Evolutionary conservation across 2,329 filamentous ascomycete genomes (phyloP), one percentile per base, ranked within the genome.

Genomic region (Dryadomyces sulphureus): DNA sequence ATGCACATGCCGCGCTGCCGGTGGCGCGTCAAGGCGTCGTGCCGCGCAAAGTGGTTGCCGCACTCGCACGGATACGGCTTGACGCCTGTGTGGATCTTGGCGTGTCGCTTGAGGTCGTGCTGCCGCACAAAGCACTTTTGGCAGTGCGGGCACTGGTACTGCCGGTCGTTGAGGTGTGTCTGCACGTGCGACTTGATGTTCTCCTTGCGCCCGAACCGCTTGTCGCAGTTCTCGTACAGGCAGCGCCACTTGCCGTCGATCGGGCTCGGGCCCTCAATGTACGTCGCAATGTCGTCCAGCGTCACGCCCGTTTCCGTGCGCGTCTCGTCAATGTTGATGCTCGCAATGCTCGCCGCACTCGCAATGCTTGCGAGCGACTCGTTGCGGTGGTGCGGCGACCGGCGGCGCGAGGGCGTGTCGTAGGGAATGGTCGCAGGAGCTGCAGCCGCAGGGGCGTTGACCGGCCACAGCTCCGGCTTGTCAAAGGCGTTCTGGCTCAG

Each of bases 171-270:
- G 52, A 98, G 80, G 64, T 98, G 92, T 4, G 92, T 98, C 65
- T 98, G 92, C 14, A 98, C 86, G 61, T 98, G 92, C 1, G 89
- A 94, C 61, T 94, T 94, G 69, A 96, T 95, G 65, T 98, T 96
- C 63, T 98, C 92, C 62, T 95, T 94, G 55, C 92, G 79, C n/a
- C 89, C 90, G 59, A 98, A 96, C 45, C 80, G 77, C 63, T 94
- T 94, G 54, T 80, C 76, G 63, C 92, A 98, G 24, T 79, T 80
- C 8, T 63, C 72, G 48, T 67, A 89, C n/a, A 77, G 64, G 59
- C 84, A 92, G 7, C 79, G 69, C 81, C 83, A 92, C 62, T 87
- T 88, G 54, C 81, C 80, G 54, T 88, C 83, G n/a, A 62, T 60
- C 3, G 77, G 68, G 54, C 86, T 82, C 0, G 84, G 84, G 1